Conservation (phyloP, 2,329 filamentous ascomycete species). For the Sclerotinia borealis region DNA sequence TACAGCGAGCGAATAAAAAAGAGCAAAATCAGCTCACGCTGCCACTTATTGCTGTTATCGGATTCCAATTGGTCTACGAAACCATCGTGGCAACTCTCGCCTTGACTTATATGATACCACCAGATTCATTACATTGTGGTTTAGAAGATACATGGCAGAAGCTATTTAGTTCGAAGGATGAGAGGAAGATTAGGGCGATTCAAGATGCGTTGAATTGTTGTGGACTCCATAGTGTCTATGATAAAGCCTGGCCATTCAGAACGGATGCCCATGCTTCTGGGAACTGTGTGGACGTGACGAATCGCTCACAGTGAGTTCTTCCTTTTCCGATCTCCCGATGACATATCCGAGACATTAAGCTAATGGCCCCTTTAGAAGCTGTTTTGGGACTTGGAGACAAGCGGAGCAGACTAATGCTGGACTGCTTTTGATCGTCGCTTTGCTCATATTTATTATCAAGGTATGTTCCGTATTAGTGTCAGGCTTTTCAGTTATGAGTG, state of each 20-base stretch:
- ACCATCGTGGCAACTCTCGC: conserved; percentile 30
- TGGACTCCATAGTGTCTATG: conserved; percentile 50
- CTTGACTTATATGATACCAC: conserved; percentile 28
- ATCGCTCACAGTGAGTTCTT: conserved; percentile 8
- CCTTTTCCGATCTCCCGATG: too few species aligned
- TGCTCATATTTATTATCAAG: conserved; percentile 50
- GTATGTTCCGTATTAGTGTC: conserved; percentile 33
- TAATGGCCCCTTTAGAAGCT: conserved; percentile 33
- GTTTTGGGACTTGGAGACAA: conserved; percentile 49
- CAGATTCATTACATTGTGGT: conserved; percentile 39
- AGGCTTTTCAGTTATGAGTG: background rate
- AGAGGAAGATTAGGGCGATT: conserved; percentile 46
- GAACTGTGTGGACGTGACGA: conserved; percentile 14
- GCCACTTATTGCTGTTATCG: conserved; percentile 28
- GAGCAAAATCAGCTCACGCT: conserved; percentile 26
- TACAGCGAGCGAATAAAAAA: conserved; percentile 20
- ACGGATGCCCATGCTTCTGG: background rate
- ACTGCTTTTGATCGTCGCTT: conserved; percentile 48
- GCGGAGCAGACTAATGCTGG: conserved; percentile 49
- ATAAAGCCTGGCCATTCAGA: conserved; percentile 60
- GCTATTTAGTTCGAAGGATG: conserved; percentile 48
- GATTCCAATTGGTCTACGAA: conserved; percentile 31
- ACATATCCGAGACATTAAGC: background rate
- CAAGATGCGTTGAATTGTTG: conserved; percentile 64
- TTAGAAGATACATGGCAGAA: conserved; percentile 51